Evolutionary conservation across 2,329 filamentous ascomycete genomes (phyloP).

Genomic region (Penicillium thymicola): DNA sequence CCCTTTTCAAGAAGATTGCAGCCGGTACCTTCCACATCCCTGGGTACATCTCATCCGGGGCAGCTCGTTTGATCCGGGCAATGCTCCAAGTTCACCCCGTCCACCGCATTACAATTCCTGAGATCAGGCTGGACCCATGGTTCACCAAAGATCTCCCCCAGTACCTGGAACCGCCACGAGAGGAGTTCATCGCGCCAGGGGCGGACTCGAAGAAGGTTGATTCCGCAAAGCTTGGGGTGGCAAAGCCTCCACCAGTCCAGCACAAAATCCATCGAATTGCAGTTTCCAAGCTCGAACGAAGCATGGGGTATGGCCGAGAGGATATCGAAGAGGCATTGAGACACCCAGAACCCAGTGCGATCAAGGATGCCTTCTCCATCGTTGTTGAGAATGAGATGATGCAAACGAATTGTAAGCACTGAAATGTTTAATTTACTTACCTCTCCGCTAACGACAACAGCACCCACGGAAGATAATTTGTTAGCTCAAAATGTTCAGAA

Average conservation of each 20-base stretch:
- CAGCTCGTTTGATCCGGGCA: constrained; percentile 70
- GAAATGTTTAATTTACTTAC: not conserved
- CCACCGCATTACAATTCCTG: constrained; percentile 86
- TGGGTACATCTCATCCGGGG: constrained; percentile 82
- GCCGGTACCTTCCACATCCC: constrained; percentile 91
- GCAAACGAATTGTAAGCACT: constrained; percentile 79
- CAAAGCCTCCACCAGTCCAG: constrained; percentile 73
- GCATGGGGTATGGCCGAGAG: constrained; percentile 93
- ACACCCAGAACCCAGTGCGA: constrained; percentile 89
- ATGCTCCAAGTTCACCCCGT: constrained; percentile 97
- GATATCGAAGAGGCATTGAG: constrained; percentile 93
- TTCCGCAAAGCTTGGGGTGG: constrained; percentile 74
- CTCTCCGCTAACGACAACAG: constrained; percentile 20
- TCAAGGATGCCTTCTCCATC: constrained; percentile 98
- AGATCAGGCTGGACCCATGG: constrained; percentile 92
- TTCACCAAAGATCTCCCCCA: constrained; percentile 81
- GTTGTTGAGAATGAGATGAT: constrained; percentile 97
- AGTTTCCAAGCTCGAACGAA: constrained; percentile 92
- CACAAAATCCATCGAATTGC: constrained; percentile 90
- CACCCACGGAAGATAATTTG: constrained; percentile 38
- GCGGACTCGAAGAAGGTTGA: constrained; percentile 88
- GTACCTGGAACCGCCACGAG: constrained; percentile 81
- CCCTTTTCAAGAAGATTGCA: constrained; percentile 95
- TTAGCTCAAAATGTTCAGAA: constrained; percentile 25
- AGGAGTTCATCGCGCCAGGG: constrained; percentile 92